phyloP scores from a whole-genome alignment of 1,284 basidiomycete genomes.

The Sanguinoderma infundibulare region DNA sequence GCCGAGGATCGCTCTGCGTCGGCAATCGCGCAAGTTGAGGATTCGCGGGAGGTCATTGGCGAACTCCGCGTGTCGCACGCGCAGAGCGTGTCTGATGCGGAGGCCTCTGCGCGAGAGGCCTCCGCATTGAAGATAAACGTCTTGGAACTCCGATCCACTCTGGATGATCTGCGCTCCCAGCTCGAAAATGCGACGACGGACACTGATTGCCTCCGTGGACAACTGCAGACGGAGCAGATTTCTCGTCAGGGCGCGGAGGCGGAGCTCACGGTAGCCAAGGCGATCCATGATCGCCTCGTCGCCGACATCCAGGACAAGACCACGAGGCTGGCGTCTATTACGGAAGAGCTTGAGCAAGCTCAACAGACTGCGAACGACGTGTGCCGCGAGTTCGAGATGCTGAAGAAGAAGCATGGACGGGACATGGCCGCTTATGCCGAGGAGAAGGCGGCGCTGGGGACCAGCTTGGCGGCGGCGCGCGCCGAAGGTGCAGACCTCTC shows the following conservation, averaged over 20 bases:
- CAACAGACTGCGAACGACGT: neutral
- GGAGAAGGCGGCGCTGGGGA: slow-evolving; percentile 16
- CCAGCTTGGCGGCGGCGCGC: slow-evolving; percentile 9
- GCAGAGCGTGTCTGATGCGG: slow-evolving; percentile 10
- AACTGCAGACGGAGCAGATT: slow-evolving; percentile 20
- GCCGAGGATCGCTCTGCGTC: slow-evolving; percentile 11
- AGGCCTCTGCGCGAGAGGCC: slow-evolving; percentile 19
- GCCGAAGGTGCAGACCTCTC: slow-evolving; percentile 5
- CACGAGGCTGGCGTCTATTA: slow-evolving; percentile 10
- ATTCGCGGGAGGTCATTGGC: slow-evolving; percentile 12
- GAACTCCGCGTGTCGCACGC: slow-evolving; percentile 14
- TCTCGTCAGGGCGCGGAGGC: slow-evolving; percentile 18
- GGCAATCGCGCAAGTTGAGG: slow-evolving; percentile 12
- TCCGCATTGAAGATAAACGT: slow-evolving; percentile 16
- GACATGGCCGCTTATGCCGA: slow-evolving; percentile 8
- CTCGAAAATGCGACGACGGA: slow-evolving; percentile 22
- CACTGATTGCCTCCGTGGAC: slow-evolving; percentile 9
- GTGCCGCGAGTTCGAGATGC: slow-evolving; percentile 4
- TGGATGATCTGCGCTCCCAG: slow-evolving; percentile 23
- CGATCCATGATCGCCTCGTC: slow-evolving; percentile 10
- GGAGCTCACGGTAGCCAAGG: slow-evolving; percentile 15
- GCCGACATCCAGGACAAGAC: slow-evolving; percentile 23
- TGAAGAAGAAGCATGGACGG: slow-evolving; percentile 9
- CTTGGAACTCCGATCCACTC: slow-evolving; percentile 22
- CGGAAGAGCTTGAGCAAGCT: slow-evolving; percentile 8